Evolutionary conservation across 2,329 filamentous ascomycete species (phyloP), one percentile per base, ranked within the genome.

Genomic region (Verticillium albo-atrum): DNA sequence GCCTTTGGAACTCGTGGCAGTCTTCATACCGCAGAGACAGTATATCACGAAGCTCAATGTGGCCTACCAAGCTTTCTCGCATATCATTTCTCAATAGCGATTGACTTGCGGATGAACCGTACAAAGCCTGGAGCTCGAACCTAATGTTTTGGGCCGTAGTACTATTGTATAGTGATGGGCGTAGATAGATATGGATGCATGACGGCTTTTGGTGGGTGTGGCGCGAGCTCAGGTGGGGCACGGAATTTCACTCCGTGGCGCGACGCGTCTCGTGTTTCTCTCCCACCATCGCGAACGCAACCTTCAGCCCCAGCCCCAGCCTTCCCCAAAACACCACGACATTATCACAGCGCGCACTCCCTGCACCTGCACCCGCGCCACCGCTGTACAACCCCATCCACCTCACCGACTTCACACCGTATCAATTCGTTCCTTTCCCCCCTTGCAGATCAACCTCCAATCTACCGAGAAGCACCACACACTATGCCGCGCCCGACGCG

Each of bases 401-500:
- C 6, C 10, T 6, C n/a, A 50, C 9, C 20, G 9, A 10, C 42
- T 50, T n/a, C 10, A 9, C 10, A 50, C 3, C 7, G 7, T 23
- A 2, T 3, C 14, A 17, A 37, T 37, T 2, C 12, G 34, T n/a
- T 37, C 12, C 3, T 37, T 37, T 51, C 30, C 47, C 25, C 25
- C 47, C 12, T 25, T 51, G 7, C 20, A 2, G 25, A 27, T 12
- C 47, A 23, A 25, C 10, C n/a, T n/a, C n/a, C n/a, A 4, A 12
- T 6, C 5, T 51, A 7, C 12, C 25, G n/a, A 26, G 7, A 26
- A 51, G 17, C 47, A 25, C 47, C 12, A 6, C 25, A 37, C 28
- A 58, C 56, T 17, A 72, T 72, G 65, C 71, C 72, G 58, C 69
- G 70, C 58, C 69, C 71, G 23, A 68, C 65, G 57, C 66, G 68